Conservation (phyloP, 306 rosid genomes). For the Gleditsia sinensis region DNA sequence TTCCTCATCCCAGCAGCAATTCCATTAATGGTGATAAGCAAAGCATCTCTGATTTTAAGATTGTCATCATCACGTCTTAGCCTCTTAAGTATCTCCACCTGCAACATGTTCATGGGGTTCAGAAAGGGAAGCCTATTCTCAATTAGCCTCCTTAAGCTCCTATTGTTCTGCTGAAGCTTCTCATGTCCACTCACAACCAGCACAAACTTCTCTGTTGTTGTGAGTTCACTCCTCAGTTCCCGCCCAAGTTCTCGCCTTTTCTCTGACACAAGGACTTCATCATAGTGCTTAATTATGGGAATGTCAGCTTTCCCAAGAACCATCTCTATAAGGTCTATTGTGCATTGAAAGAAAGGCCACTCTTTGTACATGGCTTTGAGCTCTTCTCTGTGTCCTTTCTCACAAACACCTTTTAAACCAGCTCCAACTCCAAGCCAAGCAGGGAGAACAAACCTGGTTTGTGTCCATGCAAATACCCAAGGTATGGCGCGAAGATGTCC, state of each 20-base stretch:
- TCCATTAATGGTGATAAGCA: constrained; percentile 91
- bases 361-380: constrained; percentile 82
- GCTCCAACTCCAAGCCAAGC: constrained; percentile 99
- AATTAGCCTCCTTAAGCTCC: constrained; percentile 86
- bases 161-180: constrained; percentile 72
- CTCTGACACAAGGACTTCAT: constrained; percentile 83
- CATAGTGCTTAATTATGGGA: constrained; percentile 92
- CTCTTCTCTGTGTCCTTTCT: constrained; percentile 79
- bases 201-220: constrained; percentile 65
- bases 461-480: constrained; percentile 98
- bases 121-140: constrained; percentile 90
- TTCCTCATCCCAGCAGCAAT: constrained; percentile 98
- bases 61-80: constrained; percentile 75
- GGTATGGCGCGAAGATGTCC: constrained; percentile 96
- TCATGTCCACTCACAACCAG: constrained; percentile 81
- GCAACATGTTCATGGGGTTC: constrained; percentile 89
- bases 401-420: constrained; percentile 79
- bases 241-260: constrained; percentile 67
- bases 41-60: constrained; percentile 76
- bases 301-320: constrained; percentile 87
- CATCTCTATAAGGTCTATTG: constrained; percentile 94
- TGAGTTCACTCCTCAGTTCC: constrained; percentile 64
- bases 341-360: constrained; percentile 92
- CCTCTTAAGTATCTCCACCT: constrained; percentile 91
- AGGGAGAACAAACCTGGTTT: constrained; percentile 91